A percentile compares a stretch with the other conserved stretches of the same genome.
Evolutionary conservation across 139 green algal genomes (phyloP).

Genomic region (Mychonastes homosphaera): DNA sequence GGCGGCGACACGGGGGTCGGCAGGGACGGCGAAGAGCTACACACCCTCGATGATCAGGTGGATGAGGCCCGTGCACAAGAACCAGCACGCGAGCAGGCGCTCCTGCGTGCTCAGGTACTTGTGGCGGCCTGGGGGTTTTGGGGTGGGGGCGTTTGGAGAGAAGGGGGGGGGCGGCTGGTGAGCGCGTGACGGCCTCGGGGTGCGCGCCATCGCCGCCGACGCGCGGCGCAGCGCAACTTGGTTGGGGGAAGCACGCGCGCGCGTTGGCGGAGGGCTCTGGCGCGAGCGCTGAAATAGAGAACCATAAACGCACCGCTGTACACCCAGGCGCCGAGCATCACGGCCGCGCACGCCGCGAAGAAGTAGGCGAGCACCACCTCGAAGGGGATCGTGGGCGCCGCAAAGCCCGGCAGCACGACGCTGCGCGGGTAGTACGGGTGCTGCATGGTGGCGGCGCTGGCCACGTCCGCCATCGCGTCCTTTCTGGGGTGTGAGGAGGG

Average conservation of each 20-base stretch:
- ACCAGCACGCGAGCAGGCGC: conserved; percentile 47
- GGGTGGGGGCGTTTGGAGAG: neutral
- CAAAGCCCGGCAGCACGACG: conserved; percentile 47
- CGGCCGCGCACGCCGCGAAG: conserved; percentile 24
- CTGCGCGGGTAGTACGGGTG: conserved; percentile 67
- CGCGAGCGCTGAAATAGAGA: too few relatives aligned
- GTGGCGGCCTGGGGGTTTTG: conserved; percentile 14
- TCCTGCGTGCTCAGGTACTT: conserved; percentile 37
- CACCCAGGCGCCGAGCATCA: conserved; percentile 32
- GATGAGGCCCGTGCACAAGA: conserved; percentile 58
- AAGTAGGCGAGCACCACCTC: conserved; percentile 62
- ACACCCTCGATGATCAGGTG: conserved; percentile 75
- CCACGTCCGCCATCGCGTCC: too few relatives aligned
- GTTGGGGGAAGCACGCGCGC: too few relatives aligned
- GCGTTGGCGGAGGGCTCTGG: too few relatives aligned
- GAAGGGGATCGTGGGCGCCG: conserved; percentile 38
- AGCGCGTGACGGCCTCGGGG: too few relatives aligned
- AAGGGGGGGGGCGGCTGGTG: neutral
- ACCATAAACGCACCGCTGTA: neutral
- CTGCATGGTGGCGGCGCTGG: too few relatives aligned
- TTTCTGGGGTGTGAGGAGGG: too few relatives aligned
- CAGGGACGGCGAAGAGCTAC: neutral
- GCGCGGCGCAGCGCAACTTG: too few relatives aligned
- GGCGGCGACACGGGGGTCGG: neutral
- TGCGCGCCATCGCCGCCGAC: too few relatives aligned